Conservation (phyloP, 1,284 basidiomycete species). For the Moniliophthora roreri region DNA sequence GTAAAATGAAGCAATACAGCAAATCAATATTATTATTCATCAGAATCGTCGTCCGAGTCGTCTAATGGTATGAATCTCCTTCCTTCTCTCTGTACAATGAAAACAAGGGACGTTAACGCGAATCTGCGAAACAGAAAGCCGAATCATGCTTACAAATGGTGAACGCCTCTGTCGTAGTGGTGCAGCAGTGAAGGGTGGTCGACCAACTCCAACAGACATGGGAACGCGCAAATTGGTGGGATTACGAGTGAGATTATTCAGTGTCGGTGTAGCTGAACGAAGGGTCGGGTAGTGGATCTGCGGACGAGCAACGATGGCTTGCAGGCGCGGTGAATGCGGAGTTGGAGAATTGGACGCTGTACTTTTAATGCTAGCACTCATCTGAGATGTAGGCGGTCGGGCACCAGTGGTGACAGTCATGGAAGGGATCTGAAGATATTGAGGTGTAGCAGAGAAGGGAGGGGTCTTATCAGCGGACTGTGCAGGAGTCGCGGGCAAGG, state of each 20-base stretch:
- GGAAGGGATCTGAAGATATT: too few relatives aligned
- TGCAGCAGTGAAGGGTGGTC: slow-evolving; percentile 8
- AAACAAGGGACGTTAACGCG: slow-evolving; percentile 4
- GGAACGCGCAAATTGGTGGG: neutral
- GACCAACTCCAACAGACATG: neutral
- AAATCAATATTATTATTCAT: slow-evolving; percentile 33
- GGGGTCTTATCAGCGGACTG: too few relatives aligned
- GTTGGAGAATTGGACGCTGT: neutral
- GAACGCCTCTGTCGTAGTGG: slow-evolving; percentile 32
- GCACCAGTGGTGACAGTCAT: too few relatives aligned
- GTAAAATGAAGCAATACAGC: slow-evolving; percentile 6
- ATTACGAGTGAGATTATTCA: neutral
- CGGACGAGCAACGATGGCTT: neutral
- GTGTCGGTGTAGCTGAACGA: neutral
- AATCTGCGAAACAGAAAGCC: neutral
- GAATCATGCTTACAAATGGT: slow-evolving; percentile 30
- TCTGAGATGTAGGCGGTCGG: too few relatives aligned
- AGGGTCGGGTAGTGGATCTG: neutral
- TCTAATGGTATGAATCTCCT: slow-evolving; percentile 43
- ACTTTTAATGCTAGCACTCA: neutral
- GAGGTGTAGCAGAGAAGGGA: too few relatives aligned
- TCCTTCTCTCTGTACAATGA: slow-evolving; percentile 34
- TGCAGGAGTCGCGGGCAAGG: neutral
- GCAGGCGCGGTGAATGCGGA: neutral
- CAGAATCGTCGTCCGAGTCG: slow-evolving; percentile 33